Evolutionary conservation across 768 basidiomycete genomes (phyloP).

Genomic region (Jaapia argillacea): DNA sequence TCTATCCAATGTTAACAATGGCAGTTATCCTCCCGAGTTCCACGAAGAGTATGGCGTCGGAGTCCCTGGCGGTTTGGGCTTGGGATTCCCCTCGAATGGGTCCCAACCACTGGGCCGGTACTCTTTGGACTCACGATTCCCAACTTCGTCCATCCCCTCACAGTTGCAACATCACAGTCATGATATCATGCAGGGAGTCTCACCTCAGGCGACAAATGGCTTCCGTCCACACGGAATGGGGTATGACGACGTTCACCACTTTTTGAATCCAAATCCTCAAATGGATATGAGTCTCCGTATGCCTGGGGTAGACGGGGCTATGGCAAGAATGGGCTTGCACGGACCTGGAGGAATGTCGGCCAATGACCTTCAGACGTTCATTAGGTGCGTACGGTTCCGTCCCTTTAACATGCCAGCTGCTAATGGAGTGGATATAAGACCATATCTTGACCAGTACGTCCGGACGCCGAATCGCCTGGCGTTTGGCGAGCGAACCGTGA

Average conservation of each 20-base stretch:
- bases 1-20: constrained; percentile 31
- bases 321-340: constrained; percentile 57
- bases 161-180: constrained; percentile 41
- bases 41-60: constrained; percentile 50
- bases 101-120: constrained; percentile 37
- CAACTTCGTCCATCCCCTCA: constrained; percentile 34
- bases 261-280: constrained; percentile 40
- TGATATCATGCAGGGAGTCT: constrained; percentile 50
- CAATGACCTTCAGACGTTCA: constrained; percentile 72
- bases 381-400: constrained; percentile 38
- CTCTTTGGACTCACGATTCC: constrained; percentile 42
- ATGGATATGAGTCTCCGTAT: constrained; percentile 53
- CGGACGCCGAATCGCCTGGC: constrained; percentile 77
- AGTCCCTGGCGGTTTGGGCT: constrained; percentile 33
- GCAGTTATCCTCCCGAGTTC: constrained; percentile 48
- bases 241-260: constrained; percentile 52
- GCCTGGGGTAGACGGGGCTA: constrained; percentile 49
- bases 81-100: constrained; percentile 32
- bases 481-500: constrained; percentile 87
- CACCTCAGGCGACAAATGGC: constrained; percentile 64
- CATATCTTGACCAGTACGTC: constrained; percentile 80
- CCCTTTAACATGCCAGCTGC: constrained; percentile 2
- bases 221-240: constrained; percentile 45
- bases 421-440: no score
- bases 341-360: constrained; percentile 34